Base-by-base conservation (phyloP, 306 rosid species). In the Malus fusca region DNA sequence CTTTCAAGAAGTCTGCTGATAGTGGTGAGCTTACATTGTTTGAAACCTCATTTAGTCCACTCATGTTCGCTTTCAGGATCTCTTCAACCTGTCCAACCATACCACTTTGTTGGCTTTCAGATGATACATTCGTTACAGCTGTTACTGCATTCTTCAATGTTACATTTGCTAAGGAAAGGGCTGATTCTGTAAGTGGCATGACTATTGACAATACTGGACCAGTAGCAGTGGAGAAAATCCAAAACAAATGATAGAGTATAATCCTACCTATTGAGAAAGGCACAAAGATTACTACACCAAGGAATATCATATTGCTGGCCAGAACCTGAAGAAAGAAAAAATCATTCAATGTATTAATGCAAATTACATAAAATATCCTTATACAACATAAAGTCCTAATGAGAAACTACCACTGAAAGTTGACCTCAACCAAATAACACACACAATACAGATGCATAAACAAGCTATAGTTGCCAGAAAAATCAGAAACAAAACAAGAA, bases 251-350 rank as follows among this genome's bases (percentile, higher is more conserved):
- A 83, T 90, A 85, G 64, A 96, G 92, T 75, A 92, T 89, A 72
- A 92, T 61, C 31, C 99, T 97, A 69, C 99, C 99, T 65, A 96
- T 79, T 31, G 98, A 84, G 75, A 96, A 96, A 46, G 99, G 99
- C 77, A 96, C 90, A 84, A 92, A 88, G 85, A 96, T 90, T 60
- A 96, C 96, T 40, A 91, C 96, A 11, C 96, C 99, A 68, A 96
- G 97, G 88, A 96, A 96, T 89, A 96, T 96, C 99, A 96, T 92
- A 87, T 96, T 96, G 89, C 99, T 96, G 4, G 98, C 99, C 74
- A 96, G 85, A 72, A 96, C 99, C 99, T 96, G 90, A 82, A 82
- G 37, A 79, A 26, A 79, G 40, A 67, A 78, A 60, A 52, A 60
- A 40, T 13, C 78, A 81, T 43, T 81, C 55, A 62, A 71, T 17